Evolutionary conservation across 768 basidiomycete species (phyloP).

Genomic region (Agaricus blazei): DNA sequence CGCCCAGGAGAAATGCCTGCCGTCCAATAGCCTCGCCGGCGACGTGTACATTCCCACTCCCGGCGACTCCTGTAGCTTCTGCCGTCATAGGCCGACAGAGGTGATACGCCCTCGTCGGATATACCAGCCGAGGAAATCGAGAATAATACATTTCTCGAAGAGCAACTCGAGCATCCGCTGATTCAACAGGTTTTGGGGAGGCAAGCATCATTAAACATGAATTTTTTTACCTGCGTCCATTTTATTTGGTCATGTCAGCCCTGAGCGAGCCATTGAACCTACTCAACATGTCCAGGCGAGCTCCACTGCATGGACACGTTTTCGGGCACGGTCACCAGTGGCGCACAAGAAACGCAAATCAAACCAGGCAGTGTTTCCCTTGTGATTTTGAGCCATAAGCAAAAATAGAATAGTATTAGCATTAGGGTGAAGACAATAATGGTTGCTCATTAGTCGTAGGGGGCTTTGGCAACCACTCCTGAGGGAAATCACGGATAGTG

Average conservation of each 20-base stretch:
- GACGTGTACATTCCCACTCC: neutral
- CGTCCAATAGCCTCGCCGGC: constrained; percentile 8
- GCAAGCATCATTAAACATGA: neutral
- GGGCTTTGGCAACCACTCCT: constrained; percentile 67
- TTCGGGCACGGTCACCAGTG: neutral
- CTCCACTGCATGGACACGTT: neutral
- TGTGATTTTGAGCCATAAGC: neutral
- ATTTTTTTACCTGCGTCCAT: neutral
- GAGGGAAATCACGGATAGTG: constrained; percentile 75
- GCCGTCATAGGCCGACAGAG: neutral
- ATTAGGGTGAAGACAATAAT: constrained; percentile 4
- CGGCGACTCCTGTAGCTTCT: constrained; percentile 2
- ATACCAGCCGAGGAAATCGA: neutral
- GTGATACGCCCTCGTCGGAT: neutral
- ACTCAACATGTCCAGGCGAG: neutral
- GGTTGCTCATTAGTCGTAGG: constrained; percentile 7
- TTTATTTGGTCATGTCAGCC: neutral
- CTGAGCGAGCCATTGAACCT: neutral
- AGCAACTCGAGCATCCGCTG: constrained; percentile 14
- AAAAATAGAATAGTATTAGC: constrained; percentile 2
- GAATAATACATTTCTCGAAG: constrained; percentile 10
- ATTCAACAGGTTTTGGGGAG: constrained; percentile 4
- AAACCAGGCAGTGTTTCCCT: no score
- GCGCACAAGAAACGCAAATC: neutral
- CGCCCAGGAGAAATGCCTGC: constrained; percentile 9